These are phyloP conservation scores for Medicago truncatula DNA, from an alignment of 306 rosid species.

Conservation along the genomic window DNA sequence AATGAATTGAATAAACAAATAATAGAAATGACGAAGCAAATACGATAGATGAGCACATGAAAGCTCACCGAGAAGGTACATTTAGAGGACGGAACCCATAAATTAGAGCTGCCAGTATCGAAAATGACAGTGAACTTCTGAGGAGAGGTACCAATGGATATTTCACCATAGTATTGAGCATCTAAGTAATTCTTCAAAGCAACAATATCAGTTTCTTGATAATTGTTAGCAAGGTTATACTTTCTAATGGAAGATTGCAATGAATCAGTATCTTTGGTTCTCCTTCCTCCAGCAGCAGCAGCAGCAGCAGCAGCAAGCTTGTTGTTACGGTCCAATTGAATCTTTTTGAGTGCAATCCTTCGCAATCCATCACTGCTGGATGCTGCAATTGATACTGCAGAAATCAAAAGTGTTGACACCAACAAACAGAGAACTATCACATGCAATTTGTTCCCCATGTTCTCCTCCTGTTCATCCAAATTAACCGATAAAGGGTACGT, in stretches of 20 bases:
- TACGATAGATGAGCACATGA: neutral
- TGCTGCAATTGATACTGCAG: conserved; percentile 50
- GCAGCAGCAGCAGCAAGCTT: conserved; percentile 60
- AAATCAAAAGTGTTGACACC: conserved; percentile 49
- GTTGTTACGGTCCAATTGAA: conserved; percentile 52
- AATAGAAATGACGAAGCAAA: neutral
- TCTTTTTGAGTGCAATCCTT: conserved; percentile 81
- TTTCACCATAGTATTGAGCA: conserved; percentile 96
- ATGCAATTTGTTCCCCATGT: conserved; percentile 50
- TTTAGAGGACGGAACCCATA: conserved; percentile 89
- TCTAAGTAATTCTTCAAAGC: conserved; percentile 80
- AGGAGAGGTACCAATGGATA: conserved; percentile 79
- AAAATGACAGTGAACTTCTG: conserved; percentile 84
- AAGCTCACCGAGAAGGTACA: conserved; percentile 77
- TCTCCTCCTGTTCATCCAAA: conserved; percentile 59
- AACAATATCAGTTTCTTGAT: conserved; percentile 58
- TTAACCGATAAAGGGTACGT: neutral
- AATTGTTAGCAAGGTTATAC: conserved; percentile 48
- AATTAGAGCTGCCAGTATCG: conserved; percentile 91
- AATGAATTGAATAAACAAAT: conserved; percentile 15
- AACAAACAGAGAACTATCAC: conserved; percentile 46
- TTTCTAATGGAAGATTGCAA: conserved; percentile 42
- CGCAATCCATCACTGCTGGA: conserved; percentile 57
- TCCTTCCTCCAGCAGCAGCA: conserved; percentile 55
- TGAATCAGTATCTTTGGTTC: conserved; percentile 47